Base-by-base conservation (phyloP, 805 yeast species). In the Candida koratica region DNA sequence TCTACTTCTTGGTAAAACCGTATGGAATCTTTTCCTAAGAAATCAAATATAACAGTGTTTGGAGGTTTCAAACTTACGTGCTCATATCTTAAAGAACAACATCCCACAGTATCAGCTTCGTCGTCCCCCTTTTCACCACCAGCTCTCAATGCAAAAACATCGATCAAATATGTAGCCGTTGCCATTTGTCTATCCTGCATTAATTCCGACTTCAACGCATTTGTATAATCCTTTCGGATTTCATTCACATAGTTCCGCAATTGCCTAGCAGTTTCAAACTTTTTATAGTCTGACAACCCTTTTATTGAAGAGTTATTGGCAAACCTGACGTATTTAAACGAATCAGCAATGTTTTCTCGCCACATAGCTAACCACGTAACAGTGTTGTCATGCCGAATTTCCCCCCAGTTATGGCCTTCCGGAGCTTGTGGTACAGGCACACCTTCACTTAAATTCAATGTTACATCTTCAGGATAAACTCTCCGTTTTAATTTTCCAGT, bases 111-210 rank as follows among this genome's bases (percentile, higher is more conserved):
- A 56, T 90, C 97, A 2, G 97, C 97, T 56, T 89, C 97, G 48
- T 90, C 97, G 3, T 90, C 97, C 8, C 90, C 83, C 58, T 90
- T 90, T 60, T 90, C 97, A 50, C 97, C 96, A 56, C 97, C 97
- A 1, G 97, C 97, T 81, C 97, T 84, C 46, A 90, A 71, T 0
- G 97, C 97, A 52, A 90, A 81, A 3, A 82, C 79, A 64, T 90
- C 97, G 53, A 90, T 89, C 32, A 90, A 71, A 59, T 90, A 90
- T 32, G 90, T 86, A 3, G 96, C 96, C 1, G 93, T 86, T 5
- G 97, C 97, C 51, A 88, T 75, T 62, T 90, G 97, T 44, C 97
- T 73, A 37, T 84, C 86, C 34, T 77, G 72, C 95, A 86, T 90
- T 24, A 82, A 56, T 44, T 75, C 77, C 45, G 84, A 81, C 49